phyloP scores from a whole-genome alignment of 1,284 basidiomycete species.

The Pisolithus thermaeus region DNA sequence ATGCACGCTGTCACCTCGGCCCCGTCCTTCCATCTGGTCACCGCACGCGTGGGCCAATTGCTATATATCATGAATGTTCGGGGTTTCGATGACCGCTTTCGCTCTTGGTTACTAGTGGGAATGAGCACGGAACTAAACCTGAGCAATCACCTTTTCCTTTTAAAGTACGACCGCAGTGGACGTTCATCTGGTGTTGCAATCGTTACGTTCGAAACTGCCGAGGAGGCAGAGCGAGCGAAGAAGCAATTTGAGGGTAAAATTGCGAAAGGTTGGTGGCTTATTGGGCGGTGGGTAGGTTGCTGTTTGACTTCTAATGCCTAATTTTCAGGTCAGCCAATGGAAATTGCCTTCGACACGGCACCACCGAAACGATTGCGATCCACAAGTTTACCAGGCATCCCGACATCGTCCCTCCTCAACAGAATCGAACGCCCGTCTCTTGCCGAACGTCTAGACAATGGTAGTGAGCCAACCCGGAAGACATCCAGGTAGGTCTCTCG shows the following conservation, averaged over 20 bases:
- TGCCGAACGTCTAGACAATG: conserved; percentile 20
- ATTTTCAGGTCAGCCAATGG: conserved; percentile 72
- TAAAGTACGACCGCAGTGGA: conserved; percentile 93
- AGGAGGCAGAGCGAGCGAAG: conserved; percentile 81
- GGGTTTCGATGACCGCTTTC: conserved; percentile 36
- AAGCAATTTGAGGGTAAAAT: conserved; percentile 85
- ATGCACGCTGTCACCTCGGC: conserved; percentile 35
- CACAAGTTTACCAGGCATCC: conserved; percentile 23
- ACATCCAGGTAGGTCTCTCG: conserved; percentile 10
- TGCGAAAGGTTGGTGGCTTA: conserved; percentile 68
- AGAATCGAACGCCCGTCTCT: conserved; percentile 32
- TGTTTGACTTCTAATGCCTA: not conserved
- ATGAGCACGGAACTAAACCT: conserved; percentile 30
- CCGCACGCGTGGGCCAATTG: conserved; percentile 24
- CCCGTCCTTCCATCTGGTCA: conserved; percentile 26
- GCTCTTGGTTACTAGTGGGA: conserved; percentile 32
- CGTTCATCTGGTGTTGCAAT: conserved; percentile 84
- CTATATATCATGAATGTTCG: conserved; percentile 18
- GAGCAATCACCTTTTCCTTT: conserved; percentile 31
- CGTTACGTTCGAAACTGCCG: conserved; percentile 74
- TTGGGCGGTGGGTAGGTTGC: not conserved
- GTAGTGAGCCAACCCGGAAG: conserved; percentile 9
- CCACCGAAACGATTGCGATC: conserved; percentile 34
- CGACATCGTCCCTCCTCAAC: conserved; percentile 25
- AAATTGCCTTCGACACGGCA: conserved; percentile 59